Base-by-base conservation (phyloP, 176 grass and related monocot species). In the Carex cristatella region DNA sequence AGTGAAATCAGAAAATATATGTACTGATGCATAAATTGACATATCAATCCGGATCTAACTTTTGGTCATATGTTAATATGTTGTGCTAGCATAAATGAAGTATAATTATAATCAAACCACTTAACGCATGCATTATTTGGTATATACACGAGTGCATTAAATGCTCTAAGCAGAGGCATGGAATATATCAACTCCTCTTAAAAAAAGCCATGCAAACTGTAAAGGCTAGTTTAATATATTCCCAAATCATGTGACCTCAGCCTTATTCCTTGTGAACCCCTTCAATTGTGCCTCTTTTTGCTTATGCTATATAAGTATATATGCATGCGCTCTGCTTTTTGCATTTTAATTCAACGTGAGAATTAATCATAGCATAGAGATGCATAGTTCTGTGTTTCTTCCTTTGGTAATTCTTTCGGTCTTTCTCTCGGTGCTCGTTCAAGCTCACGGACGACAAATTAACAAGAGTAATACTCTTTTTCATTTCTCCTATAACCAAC, bases 231-330 rank as follows among this genome's bases (percentile, higher is more conserved):
- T 78, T 27, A 57, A 46, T 71, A 44, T 71, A 44, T 42, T 69
- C 65, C 32, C 65, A 69, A 16, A 1, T 48, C 16, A 19, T 75
- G 46, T 53, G 46, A 51, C 71, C 71, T 53, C 44, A 30, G 12
- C 40, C n/a, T 32, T 79, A 32, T 56, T 61, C 18, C 78, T 61
- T 80, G 78, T 80, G 78, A 80, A 12, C 54, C 14, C 44, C 55
- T 80, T 80, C 53, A 80, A 80, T 80, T 23, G 27, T 61, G 9
- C 13, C 30, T 61, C 14, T 19, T 61, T 12, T 10, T 80, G 42
- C 3, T 77, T 23, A 46, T 54, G 23, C 48, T 61, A 80, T 80
- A n/a, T 80, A 61, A 19, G 10, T 61, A 80, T 80, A n/a, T 80
- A 61, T 61, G 19, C 1, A n/a, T 56, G 18, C 19, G 0, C 8